These are phyloP conservation scores for Hippophae tibetana DNA, from an alignment of 306 rosid genomes.

Conservation along the genomic window DNA sequence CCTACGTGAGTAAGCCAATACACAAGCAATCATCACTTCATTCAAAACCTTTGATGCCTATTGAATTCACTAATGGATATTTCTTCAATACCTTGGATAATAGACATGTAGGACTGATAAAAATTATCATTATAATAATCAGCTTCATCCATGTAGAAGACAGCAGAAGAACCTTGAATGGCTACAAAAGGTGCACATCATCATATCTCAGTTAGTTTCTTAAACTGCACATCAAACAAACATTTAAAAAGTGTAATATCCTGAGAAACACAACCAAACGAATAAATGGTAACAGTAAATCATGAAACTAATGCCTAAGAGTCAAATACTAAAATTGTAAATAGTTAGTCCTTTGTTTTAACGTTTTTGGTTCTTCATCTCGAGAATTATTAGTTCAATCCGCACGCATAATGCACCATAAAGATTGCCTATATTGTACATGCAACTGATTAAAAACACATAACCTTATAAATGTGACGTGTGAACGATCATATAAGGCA, in stretches of 20 bases:
- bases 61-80: background rate
- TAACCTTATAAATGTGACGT: too few relatives aligned
- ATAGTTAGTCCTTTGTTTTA: too few relatives aligned
- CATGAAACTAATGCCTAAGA: too few relatives aligned
- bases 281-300: background rate
- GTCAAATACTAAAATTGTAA: too few relatives aligned
- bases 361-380: too few relatives aligned
- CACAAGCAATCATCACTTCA: slow-evolving; percentile 11
- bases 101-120: slow-evolving; percentile 39
- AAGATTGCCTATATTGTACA: too few relatives aligned
- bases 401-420: too few relatives aligned
- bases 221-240: background rate
- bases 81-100: slow-evolving; percentile 60
- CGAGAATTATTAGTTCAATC: too few relatives aligned
- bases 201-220: slow-evolving; percentile 15
- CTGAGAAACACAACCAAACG: background rate
- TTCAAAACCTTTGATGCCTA: background rate
- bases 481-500: too few relatives aligned
- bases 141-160: slow-evolving; percentile 52
- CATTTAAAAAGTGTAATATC: background rate
- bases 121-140: slow-evolving; percentile 37
- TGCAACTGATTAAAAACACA: too few relatives aligned
- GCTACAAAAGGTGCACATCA: slow-evolving; percentile 39
- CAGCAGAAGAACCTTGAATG: slow-evolving; percentile 68
- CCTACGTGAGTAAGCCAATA: slow-evolving; percentile 40